A percentile compares a stretch with the other conserved stretches of the same genome.
Conservation (phyloP, 2,329 filamentous ascomycete species). For the Clonostachys rhizophaga region DNA sequence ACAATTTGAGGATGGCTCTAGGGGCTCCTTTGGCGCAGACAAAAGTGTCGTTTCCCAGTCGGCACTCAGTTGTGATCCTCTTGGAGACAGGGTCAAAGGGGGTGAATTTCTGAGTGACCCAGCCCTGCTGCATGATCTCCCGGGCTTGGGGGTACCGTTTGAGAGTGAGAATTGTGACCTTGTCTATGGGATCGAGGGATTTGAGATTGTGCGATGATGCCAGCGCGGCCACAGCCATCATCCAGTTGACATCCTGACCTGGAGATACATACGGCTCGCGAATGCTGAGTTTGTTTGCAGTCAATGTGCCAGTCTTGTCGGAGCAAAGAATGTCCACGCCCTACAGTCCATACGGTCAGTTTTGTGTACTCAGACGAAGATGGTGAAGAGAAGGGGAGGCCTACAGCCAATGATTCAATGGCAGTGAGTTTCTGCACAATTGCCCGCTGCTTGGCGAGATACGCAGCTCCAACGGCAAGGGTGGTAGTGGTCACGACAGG, state of each 20-base stretch:
- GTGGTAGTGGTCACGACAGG: constrained; percentile 76
- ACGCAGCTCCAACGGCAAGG: constrained; percentile 71
- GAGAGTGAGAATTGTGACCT: constrained; percentile 72
- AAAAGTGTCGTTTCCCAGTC: constrained; percentile 65
- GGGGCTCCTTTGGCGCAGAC: constrained; percentile 74
- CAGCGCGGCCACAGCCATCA: constrained; percentile 76
- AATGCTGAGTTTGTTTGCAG: constrained; percentile 70
- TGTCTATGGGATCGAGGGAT: constrained; percentile 75
- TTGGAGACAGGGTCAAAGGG: constrained; percentile 78
- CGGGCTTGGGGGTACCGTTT: constrained; percentile 74
- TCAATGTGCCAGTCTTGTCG: constrained; percentile 77
- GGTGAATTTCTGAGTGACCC: constrained; percentile 74
- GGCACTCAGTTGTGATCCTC: constrained; percentile 68
- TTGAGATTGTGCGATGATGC: constrained; percentile 77
- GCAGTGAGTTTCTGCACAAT: constrained; percentile 78
- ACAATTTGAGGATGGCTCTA: constrained; percentile 68
- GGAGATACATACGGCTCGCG: constrained; percentile 74
- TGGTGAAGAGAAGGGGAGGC: constrained; percentile 1
- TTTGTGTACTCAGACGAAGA: not conserved
- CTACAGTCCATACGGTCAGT: constrained; percentile 1
- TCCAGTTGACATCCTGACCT: constrained; percentile 76
- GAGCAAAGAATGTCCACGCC: constrained; percentile 77
- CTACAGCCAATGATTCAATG: constrained; percentile 64
- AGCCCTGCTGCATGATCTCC: constrained; percentile 70
- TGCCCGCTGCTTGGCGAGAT: constrained; percentile 72